Base-by-base conservation (phyloP, 257 asterid species). In the Lantana camara region DNA sequence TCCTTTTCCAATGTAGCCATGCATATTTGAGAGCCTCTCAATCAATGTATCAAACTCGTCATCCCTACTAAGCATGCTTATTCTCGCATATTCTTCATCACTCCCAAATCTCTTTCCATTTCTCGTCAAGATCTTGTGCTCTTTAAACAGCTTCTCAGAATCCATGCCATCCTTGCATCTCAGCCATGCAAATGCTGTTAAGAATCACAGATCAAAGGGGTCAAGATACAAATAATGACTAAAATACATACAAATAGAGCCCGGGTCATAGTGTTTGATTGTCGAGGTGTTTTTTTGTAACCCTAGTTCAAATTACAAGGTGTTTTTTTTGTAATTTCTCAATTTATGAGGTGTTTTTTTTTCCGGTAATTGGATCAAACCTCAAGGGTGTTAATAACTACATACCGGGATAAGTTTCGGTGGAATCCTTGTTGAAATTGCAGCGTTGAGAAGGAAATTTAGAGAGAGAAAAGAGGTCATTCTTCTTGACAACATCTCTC, bases 141-240 rank as follows among this genome's bases (percentile, higher is more conserved):
- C 87, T 55, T 70, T 75, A 0, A 93, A 56, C 1, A 87, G 49
- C 70, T 79, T 67, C 81, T 71, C 95, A 11, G 75, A 77, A 23
- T 93, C 96, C 51, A 53, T 22, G 0, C 77, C 71, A 29, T 73
- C 81, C 42, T 82, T 79, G 82, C 84, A 82, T 53, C 74, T 84
- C 75, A 93, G 45, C 97, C 99, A 90, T 3, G 99, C 97, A 78
- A 90, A 93, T 22, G 89, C 91, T 90, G 87, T 70, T 44, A 21
- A 35, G 13, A 37, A n/a, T n/a, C n/a, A n/a, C n/a, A n/a, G n/a
- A n/a, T n/a, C n/a, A n/a, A n/a, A n/a, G n/a, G n/a, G n/a, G n/a
- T n/a, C n/a, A n/a, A n/a, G n/a, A n/a, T n/a, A n/a, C n/a, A n/a
- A n/a, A n/a, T n/a, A n/a, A n/a, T n/a, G n/a, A n/a, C n/a, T n/a